Evolutionary conservation across 805 yeast species (phyloP), one percentile per base, ranked within the genome.

Genomic region (Lipomyces mesembrius): DNA sequence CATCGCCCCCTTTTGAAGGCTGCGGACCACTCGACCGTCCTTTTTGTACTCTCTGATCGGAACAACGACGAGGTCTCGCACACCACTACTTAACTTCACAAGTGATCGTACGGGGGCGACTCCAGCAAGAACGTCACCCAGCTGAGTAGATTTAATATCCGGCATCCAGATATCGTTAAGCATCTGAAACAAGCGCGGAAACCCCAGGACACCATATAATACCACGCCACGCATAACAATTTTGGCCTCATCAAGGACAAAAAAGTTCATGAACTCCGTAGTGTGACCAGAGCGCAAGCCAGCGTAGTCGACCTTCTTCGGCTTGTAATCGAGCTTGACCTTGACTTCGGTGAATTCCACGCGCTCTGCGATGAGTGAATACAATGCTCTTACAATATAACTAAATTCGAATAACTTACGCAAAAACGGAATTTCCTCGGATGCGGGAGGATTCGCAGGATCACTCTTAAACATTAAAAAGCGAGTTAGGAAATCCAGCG

Each of bases 211-310:
- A 0, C 98, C 99, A 77, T 89, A 87, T 2, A 93, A 74, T 0
- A 83, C 83, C 1, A 88, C 83, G 20, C 84, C 83, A 66, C 85
- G 84, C 68, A 95, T 79, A 0, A 83, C 81, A 75, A 95, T 84
- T 52, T 85, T 87, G 0, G 98, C 90, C 52, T 92, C 98, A 74
- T 94, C 97, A 51, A 95, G 81, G 7, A 89, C 88, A 77, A 95
- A 93, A 69, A 95, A 85, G 75, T 95, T 95, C 84, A 92, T 87
- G 61, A 95, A 84, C 75, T 94, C 98, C 2, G 89, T 87, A 0
- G 92, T 85, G 68, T 89, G 92, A 0, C 98, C 98, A 0, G 97
- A 89, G 65, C 91, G 82, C 37, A 93, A 83, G 0, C 97, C 97
- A 1, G 87, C 85, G 74, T 90, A 91, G 76, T 94, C 96, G 35